Evolutionary conservation across 768 basidiomycete genomes (phyloP).

Genomic region (Phaeotremella skinneri): DNA sequence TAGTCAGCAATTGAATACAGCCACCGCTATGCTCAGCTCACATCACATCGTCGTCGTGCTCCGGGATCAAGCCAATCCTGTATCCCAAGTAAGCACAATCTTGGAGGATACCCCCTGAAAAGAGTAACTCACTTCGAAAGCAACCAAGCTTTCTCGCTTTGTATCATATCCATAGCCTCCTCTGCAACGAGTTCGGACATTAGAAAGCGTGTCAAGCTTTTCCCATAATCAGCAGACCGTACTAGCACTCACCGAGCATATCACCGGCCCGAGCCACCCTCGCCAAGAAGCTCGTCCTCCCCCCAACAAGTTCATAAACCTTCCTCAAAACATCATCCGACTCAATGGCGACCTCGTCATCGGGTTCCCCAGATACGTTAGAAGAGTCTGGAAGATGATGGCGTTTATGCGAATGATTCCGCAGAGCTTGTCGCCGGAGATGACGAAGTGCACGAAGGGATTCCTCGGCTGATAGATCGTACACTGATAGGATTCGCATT

Average conservation of each 20-base stretch:
- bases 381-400: neutral
- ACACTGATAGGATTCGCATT: constrained; percentile 73
- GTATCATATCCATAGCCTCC: constrained; percentile 64
- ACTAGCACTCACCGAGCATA: constrained; percentile 55
- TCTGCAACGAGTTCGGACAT: constrained; percentile 6
- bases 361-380: neutral
- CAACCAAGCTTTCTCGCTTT: constrained; percentile 76
- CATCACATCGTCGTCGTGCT: constrained; percentile 61
- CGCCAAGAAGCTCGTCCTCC: constrained; percentile 73
- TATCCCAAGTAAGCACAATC: constrained; percentile 4
- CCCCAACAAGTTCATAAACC: constrained; percentile 67
- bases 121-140: constrained; percentile 57
- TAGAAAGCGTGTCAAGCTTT: constrained; percentile 7
- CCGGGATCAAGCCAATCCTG: constrained; percentile 70
- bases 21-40: too few species aligned
- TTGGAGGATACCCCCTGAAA: neutral
- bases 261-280: constrained; percentile 64
- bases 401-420: neutral
- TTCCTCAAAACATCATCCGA: constrained; percentile 55
- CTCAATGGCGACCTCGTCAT: constrained; percentile 27
- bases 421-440: constrained; percentile 55
- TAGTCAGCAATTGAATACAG: constrained; percentile 11
- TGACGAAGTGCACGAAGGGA: constrained; percentile 61
- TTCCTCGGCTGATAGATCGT: constrained; percentile 64
- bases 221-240: neutral